Evolutionary conservation across 768 basidiomycete species (phyloP), one percentile per base, ranked within the genome.

Genomic region (Calocybe cyanea): DNA sequence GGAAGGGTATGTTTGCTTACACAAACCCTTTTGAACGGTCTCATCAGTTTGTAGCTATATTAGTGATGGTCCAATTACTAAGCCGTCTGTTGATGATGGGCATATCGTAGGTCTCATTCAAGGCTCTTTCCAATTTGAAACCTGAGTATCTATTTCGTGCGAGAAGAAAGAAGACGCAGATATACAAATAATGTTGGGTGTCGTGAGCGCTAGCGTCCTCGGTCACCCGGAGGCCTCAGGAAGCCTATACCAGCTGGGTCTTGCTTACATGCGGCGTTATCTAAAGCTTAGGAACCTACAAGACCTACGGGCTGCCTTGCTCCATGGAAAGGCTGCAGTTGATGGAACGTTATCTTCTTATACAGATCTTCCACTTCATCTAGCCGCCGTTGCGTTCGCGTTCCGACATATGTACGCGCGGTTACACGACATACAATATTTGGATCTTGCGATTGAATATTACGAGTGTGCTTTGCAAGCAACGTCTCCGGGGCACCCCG

Each of bases 21-120:
- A n/a, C n/a, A n/a, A n/a, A n/a, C n/a, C n/a, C n/a, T n/a, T n/a
- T n/a, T n/a, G n/a, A n/a, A n/a, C n/a, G n/a, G n/a, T n/a, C n/a
- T n/a, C n/a, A n/a, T n/a, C n/a, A n/a, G n/a, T n/a, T n/a, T 19
- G 36, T 18, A 7, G 13, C 5, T 4, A 35, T 35, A 18, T n/a
- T 35, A 35, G n/a, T 35, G 41, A 42, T 25, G 24, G 41, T 19
- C 14, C 17, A 44, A 40, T 10, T 9, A 56, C 52, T 39, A 52
- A 57, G 37, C 61, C 70, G 9, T 54, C 67, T 7, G 61, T 66
- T 8, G 67, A 68, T 54, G 66, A n/a, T n/a, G n/a, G n/a, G n/a
- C n/a, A n/a, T n/a, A n/a, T n/a, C n/a, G n/a, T n/a, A n/a, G n/a
- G n/a, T n/a, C n/a, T n/a, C n/a, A n/a, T n/a, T n/a, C n/a, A n/a